phyloP scores from a whole-genome alignment of 106 monocot genomes.

The Dendrobium huoshanense region DNA sequence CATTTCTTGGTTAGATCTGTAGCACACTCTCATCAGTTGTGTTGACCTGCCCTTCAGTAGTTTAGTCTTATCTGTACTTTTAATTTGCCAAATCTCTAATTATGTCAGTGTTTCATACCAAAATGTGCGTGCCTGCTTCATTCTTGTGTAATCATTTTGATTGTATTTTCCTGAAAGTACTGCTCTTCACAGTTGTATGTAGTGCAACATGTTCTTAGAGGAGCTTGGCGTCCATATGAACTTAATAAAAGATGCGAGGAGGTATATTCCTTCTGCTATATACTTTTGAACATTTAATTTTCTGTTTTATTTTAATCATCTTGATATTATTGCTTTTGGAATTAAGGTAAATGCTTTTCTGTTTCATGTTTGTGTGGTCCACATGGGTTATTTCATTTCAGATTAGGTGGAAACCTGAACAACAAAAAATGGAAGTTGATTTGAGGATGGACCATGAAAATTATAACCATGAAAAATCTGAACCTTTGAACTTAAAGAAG shows the following conservation, averaged over 20 bases:
- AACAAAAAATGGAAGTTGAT: conserved; percentile 46
- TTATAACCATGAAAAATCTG: conserved; percentile 23
- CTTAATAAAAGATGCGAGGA: conserved; percentile 33
- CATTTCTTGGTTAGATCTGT: no score
- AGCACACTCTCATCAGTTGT: no score
- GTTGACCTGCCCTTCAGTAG: no score
- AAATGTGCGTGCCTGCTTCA: no score
- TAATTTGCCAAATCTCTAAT: no score
- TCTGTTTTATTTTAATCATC: background rate
- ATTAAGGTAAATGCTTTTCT: background rate
- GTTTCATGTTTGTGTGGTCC: background rate
- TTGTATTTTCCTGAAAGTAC: no score
- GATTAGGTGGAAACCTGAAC: conserved; percentile 40
- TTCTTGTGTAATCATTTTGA: no score
- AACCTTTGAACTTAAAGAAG: conserved; percentile 17
- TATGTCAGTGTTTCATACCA: no score
- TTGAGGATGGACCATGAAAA: conserved; percentile 29
- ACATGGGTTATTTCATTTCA: conserved; percentile 11
- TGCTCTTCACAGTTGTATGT: conserved; percentile 33
- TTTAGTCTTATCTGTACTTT: no score
- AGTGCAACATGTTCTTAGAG: conserved; percentile 60
- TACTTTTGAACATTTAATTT: background rate
- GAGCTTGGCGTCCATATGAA: conserved; percentile 53
- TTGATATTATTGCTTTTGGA: background rate
- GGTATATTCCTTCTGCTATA: conserved; percentile 19